These are phyloP conservation scores for Penicillium paneum DNA, from an alignment of 2,329 filamentous ascomycete species.

Conservation along the genomic window DNA sequence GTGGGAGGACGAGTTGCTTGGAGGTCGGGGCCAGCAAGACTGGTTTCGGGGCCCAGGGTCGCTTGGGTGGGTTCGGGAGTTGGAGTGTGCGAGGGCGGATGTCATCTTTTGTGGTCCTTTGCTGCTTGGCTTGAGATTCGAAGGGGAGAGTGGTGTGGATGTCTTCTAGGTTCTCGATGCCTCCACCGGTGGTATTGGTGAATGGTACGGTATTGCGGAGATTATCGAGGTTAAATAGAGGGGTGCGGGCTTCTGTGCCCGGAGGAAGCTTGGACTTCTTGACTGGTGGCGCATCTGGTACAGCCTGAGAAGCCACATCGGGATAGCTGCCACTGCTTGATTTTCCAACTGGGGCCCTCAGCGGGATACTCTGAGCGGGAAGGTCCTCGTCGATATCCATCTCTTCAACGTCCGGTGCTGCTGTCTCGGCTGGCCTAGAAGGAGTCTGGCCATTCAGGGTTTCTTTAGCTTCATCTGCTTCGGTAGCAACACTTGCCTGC, in stretches of 20 bases:
- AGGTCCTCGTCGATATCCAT: conserved; percentile 49
- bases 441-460: conserved; percentile 27
- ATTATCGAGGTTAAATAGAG: conserved; percentile 49
- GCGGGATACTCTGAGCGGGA: conserved; percentile 15
- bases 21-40: conserved; percentile 28
- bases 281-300: conserved; percentile 9
- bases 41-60: conserved; percentile 41
- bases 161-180: conserved; percentile 54
- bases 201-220: conserved; percentile 52
- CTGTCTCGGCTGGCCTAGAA: conserved; percentile 15
- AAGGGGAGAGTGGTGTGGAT: conserved; percentile 57
- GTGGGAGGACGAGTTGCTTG: conserved; percentile 40
- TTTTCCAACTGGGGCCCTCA: background rate
- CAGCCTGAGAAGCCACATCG: conserved; percentile 14
- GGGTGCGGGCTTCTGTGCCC: conserved; percentile 15
- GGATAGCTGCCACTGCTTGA: conserved; percentile 17
- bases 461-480: conserved; percentile 38
- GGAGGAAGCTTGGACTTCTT: conserved; percentile 13
- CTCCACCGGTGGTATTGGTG: conserved; percentile 43
- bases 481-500: conserved; percentile 37
- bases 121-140: conserved; percentile 50
- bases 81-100: conserved; percentile 40
- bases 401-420: conserved; percentile 34
- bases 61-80: conserved; percentile 52
- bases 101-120: conserved; percentile 42